Evolutionary conservation across 2,329 filamentous ascomycete species (phyloP).

Genomic region (Trichoderma koningii): DNA sequence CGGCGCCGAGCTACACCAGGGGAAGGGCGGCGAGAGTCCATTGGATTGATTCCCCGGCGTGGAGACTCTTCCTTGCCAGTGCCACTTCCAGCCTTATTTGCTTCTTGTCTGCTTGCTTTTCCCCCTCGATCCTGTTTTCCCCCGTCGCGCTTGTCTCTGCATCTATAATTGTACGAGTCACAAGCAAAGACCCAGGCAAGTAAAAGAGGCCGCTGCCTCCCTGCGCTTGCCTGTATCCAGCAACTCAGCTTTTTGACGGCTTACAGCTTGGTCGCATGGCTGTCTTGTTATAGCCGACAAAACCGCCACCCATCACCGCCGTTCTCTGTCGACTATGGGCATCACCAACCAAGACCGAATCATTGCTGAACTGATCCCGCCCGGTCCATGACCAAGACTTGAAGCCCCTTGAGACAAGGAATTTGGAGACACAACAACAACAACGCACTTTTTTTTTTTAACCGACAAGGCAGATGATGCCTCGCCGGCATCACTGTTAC

Average conservation of each 20-base stretch:
- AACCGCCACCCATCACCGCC: slow-evolving; percentile 18
- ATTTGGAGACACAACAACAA: not conserved
- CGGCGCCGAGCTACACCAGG: slow-evolving; percentile 14
- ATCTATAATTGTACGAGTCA: slow-evolving; percentile 17
- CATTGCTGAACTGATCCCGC: slow-evolving; percentile 27
- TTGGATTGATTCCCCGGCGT: slow-evolving; percentile 25
- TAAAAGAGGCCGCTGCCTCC: slow-evolving; percentile 19
- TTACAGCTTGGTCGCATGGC: slow-evolving; percentile 27
- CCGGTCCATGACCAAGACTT: slow-evolving; percentile 28
- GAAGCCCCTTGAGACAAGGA: not conserved
- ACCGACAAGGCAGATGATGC: slow-evolving; percentile 26
- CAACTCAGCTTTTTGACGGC: slow-evolving; percentile 12
- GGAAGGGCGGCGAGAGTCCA: slow-evolving; percentile 5
- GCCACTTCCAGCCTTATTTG: slow-evolving; percentile 17
- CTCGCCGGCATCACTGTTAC: slow-evolving; percentile 16
- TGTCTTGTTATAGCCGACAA: slow-evolving; percentile 18
- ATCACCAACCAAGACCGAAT: slow-evolving; percentile 31
- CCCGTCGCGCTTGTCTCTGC: slow-evolving; percentile 19
- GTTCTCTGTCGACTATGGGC: slow-evolving; percentile 33
- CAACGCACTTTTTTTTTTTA: not conserved
- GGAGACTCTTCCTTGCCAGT: slow-evolving; percentile 3
- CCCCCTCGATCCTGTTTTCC: not conserved
- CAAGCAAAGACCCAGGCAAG: slow-evolving; percentile 22
- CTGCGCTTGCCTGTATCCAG: slow-evolving; percentile 21
- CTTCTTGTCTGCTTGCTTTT: slow-evolving; percentile 19